phyloP scores from a whole-genome alignment of 2,329 filamentous ascomycete genomes.

The Fusarium hostae region DNA sequence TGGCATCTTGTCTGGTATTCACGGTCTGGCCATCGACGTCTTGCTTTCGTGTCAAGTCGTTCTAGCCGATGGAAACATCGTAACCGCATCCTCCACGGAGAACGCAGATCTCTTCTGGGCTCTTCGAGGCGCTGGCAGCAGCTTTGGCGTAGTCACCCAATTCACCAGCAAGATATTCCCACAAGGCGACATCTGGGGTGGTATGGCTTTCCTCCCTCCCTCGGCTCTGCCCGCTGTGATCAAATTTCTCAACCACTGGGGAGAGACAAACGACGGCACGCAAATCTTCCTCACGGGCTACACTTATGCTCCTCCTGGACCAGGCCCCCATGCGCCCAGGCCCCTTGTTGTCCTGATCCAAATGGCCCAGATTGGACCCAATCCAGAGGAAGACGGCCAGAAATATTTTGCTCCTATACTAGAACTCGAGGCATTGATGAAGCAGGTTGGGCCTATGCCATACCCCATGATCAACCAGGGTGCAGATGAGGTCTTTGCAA shows the following conservation, averaged over 20 bases:
- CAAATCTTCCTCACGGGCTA: slow-evolving; percentile 35
- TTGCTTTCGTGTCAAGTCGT: slow-evolving; percentile 54
- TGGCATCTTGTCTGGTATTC: slow-evolving; percentile 63
- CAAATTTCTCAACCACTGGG: slow-evolving; percentile 46
- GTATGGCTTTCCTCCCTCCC: slow-evolving; percentile 42
- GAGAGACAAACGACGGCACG: slow-evolving; percentile 40
- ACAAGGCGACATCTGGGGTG: slow-evolving; percentile 49
- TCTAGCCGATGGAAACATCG: slow-evolving; percentile 50
- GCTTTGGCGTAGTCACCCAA: slow-evolving; percentile 56
- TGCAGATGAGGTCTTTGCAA: slow-evolving; percentile 50
- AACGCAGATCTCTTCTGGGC: slow-evolving; percentile 58
- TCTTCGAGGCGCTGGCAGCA: slow-evolving; percentile 54
- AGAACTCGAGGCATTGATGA: slow-evolving; percentile 50
- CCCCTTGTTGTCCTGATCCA: slow-evolving; percentile 30
- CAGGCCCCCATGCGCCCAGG: slow-evolving; percentile 36
- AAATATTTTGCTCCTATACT: slow-evolving; percentile 51
- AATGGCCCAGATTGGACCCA: slow-evolving; percentile 35
- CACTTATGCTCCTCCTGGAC: slow-evolving; percentile 27
- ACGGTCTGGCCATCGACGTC: slow-evolving; percentile 62
- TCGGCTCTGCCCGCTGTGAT: slow-evolving; percentile 46
- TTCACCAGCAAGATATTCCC: slow-evolving; percentile 50
- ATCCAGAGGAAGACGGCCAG: slow-evolving; percentile 31
- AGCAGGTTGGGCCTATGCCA: slow-evolving; percentile 53
- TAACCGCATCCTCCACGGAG: slow-evolving; percentile 54
- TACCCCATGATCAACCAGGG: slow-evolving; percentile 55